Conservation (phyloP, 177 flowering plant species). For the Tripterygium wilfordii region DNA sequence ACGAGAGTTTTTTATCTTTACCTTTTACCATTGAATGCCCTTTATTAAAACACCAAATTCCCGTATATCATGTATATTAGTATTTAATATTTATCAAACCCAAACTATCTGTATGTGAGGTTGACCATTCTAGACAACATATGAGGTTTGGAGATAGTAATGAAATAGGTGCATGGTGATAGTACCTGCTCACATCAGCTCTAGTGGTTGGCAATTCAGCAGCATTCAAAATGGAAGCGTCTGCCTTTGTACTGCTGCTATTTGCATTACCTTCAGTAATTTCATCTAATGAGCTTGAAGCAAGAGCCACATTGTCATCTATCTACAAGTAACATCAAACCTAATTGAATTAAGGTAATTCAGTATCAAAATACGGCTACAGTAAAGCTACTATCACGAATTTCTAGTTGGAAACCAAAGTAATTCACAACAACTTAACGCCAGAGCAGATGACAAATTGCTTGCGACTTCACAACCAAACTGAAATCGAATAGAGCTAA, state of each 20-base stretch:
- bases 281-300: slow-evolving; percentile 4
- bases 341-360: neutral
- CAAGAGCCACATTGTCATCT: slow-evolving; percentile 1
- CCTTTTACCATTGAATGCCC: too few relatives aligned
- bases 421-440: neutral
- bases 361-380: neutral
- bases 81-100: neutral
- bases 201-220: neutral
- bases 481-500: slow-evolving; percentile 1
- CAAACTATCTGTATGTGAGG: neutral
- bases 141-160: neutral
- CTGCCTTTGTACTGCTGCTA: neutral
- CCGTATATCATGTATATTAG: too few relatives aligned
- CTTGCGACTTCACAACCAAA: neutral
- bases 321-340: slow-evolving; percentile 5
- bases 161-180: neutral
- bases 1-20: too few relatives aligned
- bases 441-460: neutral
- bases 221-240: neutral
- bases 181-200: slow-evolving; percentile 7
- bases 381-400: neutral
- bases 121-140: neutral
- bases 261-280: neutral
- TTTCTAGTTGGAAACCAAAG: neutral
- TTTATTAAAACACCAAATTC: too few relatives aligned